Conservation (phyloP, 495 filamentous ascomycete species). For the Neurospora pannonica region DNA sequence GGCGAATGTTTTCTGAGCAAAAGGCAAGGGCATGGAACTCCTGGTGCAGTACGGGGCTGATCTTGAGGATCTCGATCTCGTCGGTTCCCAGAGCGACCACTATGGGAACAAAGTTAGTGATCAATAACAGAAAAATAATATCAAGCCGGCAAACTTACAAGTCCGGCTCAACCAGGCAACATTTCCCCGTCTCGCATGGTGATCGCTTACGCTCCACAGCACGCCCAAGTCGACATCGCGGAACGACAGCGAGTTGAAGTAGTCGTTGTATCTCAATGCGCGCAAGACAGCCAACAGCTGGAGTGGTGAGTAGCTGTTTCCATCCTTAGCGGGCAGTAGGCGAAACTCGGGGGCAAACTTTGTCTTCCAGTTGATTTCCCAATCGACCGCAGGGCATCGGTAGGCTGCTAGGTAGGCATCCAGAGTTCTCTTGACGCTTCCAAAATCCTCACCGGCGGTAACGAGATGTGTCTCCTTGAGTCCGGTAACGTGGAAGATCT, state of each 20-base stretch:
- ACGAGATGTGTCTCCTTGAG: conserved; percentile 42
- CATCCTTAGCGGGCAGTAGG: conserved; percentile 58
- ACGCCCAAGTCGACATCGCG: conserved; percentile 52
- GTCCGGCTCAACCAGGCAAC: conserved; percentile 23
- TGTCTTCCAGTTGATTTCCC: conserved; percentile 64
- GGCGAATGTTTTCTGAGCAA: conserved; percentile 33
- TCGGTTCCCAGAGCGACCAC: conserved; percentile 18
- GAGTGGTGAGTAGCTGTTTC: conserved; percentile 52
- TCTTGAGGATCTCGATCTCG: conserved; percentile 28
- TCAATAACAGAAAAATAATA: neutral
- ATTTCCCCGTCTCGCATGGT: conserved; percentile 13
- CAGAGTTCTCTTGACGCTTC: conserved; percentile 72
- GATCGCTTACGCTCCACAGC: conserved; percentile 26
- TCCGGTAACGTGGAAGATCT: conserved; percentile 54
- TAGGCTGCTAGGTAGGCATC: conserved; percentile 81
- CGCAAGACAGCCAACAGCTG: conserved; percentile 83
- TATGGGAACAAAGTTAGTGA: conserved; percentile 7
- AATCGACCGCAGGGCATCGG: conserved; percentile 61
- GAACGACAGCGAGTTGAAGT: conserved; percentile 80
- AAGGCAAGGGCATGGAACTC: conserved; percentile 40
- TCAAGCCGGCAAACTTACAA: conserved; percentile 9
- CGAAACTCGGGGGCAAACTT: conserved; percentile 78
- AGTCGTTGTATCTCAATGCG: conserved; percentile 84
- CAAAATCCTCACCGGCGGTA: conserved; percentile 61
- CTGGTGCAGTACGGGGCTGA: conserved; percentile 33